phyloP scores from a whole-genome alignment of 106 monocot genomes.

The Agapanthus africanus region DNA sequence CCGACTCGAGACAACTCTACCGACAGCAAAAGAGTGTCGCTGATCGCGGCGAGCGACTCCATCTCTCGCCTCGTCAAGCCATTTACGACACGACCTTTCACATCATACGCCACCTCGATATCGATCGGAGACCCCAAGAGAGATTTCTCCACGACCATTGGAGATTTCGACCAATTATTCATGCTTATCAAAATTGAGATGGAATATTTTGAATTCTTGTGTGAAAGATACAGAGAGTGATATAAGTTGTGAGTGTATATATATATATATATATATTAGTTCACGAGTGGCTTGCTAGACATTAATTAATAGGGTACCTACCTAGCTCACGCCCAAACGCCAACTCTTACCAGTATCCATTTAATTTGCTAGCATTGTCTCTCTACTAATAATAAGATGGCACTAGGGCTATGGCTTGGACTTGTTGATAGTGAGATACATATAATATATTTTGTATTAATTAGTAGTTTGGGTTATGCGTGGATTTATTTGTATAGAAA shows the following conservation, averaged over 20 bases:
- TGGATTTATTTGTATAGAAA: too few species aligned
- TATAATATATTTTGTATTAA: too few species aligned
- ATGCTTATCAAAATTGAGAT: background rate
- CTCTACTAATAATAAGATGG: too few species aligned
- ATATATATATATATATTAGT: background rate
- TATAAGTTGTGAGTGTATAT: background rate
- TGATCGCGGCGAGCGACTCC: conserved; percentile 42
- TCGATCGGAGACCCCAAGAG: conserved; percentile 7
- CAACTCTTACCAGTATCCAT: conserved; percentile 9
- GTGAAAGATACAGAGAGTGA: too few species aligned
- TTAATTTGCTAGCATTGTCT: conserved; percentile 3
- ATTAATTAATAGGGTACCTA: conserved; percentile 1
- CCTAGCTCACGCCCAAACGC: too few species aligned
- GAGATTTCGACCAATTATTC: conserved; percentile 3
- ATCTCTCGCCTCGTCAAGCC: conserved; percentile 36
- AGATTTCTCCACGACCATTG: conserved; percentile 2
- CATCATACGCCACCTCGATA: background rate
- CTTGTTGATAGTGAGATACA: too few species aligned
- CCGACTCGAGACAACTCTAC: conserved; percentile 3
- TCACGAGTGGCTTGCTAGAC: background rate
- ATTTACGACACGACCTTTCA: background rate
- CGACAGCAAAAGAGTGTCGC: conserved; percentile 63
- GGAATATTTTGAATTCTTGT: too few species aligned
- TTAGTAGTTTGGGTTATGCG: too few species aligned
- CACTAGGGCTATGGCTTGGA: too few species aligned